Conservation (phyloP, 208 protist genomes). For the Wallacemonas sp. region DNA sequence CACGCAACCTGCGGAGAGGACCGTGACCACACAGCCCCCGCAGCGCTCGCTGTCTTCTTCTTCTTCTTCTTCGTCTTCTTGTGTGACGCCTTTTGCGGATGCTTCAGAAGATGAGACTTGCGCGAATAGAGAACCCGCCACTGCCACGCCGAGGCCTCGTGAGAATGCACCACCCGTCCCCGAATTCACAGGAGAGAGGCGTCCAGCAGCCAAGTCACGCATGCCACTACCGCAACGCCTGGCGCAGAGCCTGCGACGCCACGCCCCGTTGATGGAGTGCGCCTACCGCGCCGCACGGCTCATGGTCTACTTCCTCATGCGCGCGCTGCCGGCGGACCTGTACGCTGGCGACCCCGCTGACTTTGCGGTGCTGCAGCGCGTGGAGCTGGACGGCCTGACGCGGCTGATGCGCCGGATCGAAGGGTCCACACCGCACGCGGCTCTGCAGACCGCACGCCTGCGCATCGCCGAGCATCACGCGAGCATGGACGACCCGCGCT, state of each 20-base stretch:
- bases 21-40: no score
- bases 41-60: no score
- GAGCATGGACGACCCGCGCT: background rate
- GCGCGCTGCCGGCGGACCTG: constrained; percentile 33
- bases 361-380: constrained; percentile 19
- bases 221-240: constrained; percentile 25
- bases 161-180: no score
- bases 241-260: constrained; percentile 17
- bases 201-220: no score
- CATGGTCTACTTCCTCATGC: constrained; percentile 46
- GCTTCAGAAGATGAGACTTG: no score
- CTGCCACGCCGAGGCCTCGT: no score
- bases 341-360: constrained; percentile 46
- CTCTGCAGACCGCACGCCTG: background rate
- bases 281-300: constrained; percentile 30
- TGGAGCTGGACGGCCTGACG: background rate
- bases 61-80: background rate
- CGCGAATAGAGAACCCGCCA: no score
- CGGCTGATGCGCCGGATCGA: constrained; percentile 2
- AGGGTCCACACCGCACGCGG: background rate
- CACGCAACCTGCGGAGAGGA: no score
- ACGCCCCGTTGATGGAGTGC: constrained; percentile 31
- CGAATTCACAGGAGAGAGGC: no score
- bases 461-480: background rate
- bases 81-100: no score